phyloP scores from a whole-genome alignment of 306 rosid species.

The Begonia fuchsioides region DNA sequence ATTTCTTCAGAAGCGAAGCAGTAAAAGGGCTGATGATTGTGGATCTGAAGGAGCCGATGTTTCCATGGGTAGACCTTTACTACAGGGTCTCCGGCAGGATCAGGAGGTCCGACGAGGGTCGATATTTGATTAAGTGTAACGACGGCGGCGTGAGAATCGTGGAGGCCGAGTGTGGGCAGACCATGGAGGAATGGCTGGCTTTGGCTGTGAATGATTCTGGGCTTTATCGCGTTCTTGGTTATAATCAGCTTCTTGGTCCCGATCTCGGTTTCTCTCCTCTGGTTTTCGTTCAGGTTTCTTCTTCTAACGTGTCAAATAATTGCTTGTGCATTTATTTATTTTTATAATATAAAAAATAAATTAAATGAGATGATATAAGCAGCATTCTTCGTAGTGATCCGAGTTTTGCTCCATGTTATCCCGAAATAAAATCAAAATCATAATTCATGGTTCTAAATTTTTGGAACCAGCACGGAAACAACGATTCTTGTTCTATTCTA shows the following conservation, averaged over 20 bases:
- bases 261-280: constrained; percentile 28
- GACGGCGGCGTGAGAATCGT: constrained; percentile 63
- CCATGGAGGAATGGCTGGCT: constrained; percentile 29
- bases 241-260: constrained; percentile 54
- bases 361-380: no score
- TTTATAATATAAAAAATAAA: no score
- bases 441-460: no score
- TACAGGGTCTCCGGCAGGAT: constrained; percentile 44
- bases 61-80: constrained; percentile 26
- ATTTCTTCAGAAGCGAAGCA: constrained; percentile 35
- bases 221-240: constrained; percentile 17
- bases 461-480: no score
- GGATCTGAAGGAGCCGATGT: constrained; percentile 51
- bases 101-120: constrained; percentile 18
- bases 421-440: no score
- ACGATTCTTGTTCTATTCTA: no score
- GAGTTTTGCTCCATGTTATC: no score
- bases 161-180: constrained; percentile 32
- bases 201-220: constrained; percentile 9
- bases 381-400: no score
- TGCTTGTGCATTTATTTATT: no score
- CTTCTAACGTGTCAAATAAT: no score
- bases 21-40: constrained; percentile 22
- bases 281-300: no score
- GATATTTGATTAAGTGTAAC: constrained; percentile 58